Base-by-base conservation (phyloP, 176 grass and related monocot genomes). In the Chloris gayana region DNA sequence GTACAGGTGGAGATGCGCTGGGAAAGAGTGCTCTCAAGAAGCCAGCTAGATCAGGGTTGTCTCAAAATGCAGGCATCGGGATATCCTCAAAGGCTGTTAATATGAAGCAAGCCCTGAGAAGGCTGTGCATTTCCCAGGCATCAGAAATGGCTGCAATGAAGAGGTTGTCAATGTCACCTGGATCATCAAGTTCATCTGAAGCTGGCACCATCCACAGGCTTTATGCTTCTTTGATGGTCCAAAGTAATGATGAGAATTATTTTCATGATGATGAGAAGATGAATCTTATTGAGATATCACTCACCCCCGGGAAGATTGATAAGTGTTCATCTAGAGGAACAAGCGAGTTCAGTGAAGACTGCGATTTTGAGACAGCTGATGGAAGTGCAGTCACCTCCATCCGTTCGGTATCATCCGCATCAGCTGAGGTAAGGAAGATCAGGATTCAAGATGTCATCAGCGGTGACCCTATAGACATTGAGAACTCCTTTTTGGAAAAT, bases 111-210 rank as follows among this genome's bases (percentile, higher is more conserved):
- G 92, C 96, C 0, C 53, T 98, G 32, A 94, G 95, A 82, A 83
- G 85, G 35, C 80, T 91, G 19, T 98, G 95, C 87, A 91, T 98
- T 92, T 98, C 95, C 57, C 91, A 98, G 80, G 95, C 95, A 5
- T 98, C 95, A 2, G 95, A 98, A 54, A 92, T 98, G 89, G 95
- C 95, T 76, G 87, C 95, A 22, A 88, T 88, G 89, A 98, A 91
- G 88, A 82, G 85, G 73, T 3, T 83, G 67, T 84, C 87, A 0
- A 94, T 90, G 75, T 89, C 85, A 4, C 87, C 87, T 51, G 84
- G 86, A 37, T 88, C 79, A 6, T 86, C 85, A 9, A 88, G 89
- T 67, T 77, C 80, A 69, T 92, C 95, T 13, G 95, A 98, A 89
- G 85, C 89, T 66, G 95, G 92, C 56, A 98, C 88, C 63, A 98